Evolutionary conservation across 139 green algal genomes (phyloP).

Genomic region (Tetraselmis chui): DNA sequence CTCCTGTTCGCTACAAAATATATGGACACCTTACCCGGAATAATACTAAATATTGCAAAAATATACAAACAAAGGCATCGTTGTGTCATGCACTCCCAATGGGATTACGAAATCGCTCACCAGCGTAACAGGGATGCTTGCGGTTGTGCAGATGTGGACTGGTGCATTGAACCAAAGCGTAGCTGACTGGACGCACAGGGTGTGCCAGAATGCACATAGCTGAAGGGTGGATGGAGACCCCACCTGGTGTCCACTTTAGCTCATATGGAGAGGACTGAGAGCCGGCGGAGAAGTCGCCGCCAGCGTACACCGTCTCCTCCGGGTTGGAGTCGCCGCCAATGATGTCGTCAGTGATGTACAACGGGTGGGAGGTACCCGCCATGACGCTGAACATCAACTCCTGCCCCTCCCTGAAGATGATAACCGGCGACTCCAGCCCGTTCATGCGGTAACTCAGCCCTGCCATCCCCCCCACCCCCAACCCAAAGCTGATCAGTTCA

Average conservation of each 20-base stretch:
- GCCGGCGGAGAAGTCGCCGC: not conserved
- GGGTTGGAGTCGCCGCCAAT: not conserved
- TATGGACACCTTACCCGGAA: no score
- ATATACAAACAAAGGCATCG: not conserved
- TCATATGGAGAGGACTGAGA: not conserved
- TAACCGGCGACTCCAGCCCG: slow-evolving; percentile 9
- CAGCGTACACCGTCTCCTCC: slow-evolving; percentile 3
- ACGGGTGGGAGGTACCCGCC: not conserved
- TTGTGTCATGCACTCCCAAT: not conserved
- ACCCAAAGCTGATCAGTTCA: no score
- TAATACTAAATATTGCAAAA: no score
- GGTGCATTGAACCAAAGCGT: no score
- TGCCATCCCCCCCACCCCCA: no score
- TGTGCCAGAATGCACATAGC: no score
- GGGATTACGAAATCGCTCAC: not conserved
- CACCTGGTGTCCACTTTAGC: slow-evolving; percentile 3
- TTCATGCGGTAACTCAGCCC: slow-evolving; percentile 12
- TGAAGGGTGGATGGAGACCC: no score
- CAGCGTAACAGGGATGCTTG: no score
- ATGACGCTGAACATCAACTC: slow-evolving; percentile 5
- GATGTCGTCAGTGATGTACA: slow-evolving; percentile 15
- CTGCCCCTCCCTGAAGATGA: not conserved
- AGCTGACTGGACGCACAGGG: no score
- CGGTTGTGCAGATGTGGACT: no score
- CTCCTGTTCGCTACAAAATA: no score